Conservation (phyloP, 495 filamentous ascomycete species). For the Entonaema liquescens region DNA sequence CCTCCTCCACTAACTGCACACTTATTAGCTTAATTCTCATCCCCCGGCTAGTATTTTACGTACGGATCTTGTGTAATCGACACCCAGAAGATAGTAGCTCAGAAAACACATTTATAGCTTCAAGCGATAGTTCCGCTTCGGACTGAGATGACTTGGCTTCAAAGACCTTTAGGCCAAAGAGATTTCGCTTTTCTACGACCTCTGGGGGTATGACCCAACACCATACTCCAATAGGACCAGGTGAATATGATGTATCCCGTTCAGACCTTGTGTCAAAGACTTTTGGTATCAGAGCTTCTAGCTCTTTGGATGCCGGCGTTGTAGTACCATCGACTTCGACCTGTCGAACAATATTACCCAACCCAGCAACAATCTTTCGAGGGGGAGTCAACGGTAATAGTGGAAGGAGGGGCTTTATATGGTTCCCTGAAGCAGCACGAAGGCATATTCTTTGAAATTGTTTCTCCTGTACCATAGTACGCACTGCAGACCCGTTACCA, state of each 20-base stretch:
- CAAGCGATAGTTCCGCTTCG: conserved; percentile 31
- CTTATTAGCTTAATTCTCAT: conserved; percentile 19
- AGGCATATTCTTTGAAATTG: conserved; percentile 42
- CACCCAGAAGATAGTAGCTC: conserved; percentile 56
- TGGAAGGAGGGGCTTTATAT: conserved; percentile 52
- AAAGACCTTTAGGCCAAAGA: conserved; percentile 33
- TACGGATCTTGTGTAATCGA: conserved; percentile 68
- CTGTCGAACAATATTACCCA: conserved; percentile 85
- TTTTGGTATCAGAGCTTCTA: conserved; percentile 71
- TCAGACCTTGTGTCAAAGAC: conserved; percentile 60
- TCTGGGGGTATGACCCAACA: conserved; percentile 69
- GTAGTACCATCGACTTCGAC: conserved; percentile 60
- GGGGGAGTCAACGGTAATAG: conserved; percentile 71
- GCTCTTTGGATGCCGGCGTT: conserved; percentile 76
- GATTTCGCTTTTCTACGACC: conserved; percentile 27
- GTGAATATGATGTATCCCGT: conserved; percentile 29
- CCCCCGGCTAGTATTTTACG: conserved; percentile 30
- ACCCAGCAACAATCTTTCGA: conserved; percentile 68
- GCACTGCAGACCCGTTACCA: conserved; percentile 18
- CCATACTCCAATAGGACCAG: conserved; percentile 72
- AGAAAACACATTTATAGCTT: conserved; percentile 33
- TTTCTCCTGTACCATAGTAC: conserved; percentile 36
- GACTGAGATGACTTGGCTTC: conserved; percentile 26
- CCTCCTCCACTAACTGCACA: conserved; percentile 82
- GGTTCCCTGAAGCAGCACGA: conserved; percentile 4